These are phyloP conservation scores for Didymella pinodella DNA, from an alignment of 2,329 filamentous ascomycete species.

Conservation along the genomic window DNA sequence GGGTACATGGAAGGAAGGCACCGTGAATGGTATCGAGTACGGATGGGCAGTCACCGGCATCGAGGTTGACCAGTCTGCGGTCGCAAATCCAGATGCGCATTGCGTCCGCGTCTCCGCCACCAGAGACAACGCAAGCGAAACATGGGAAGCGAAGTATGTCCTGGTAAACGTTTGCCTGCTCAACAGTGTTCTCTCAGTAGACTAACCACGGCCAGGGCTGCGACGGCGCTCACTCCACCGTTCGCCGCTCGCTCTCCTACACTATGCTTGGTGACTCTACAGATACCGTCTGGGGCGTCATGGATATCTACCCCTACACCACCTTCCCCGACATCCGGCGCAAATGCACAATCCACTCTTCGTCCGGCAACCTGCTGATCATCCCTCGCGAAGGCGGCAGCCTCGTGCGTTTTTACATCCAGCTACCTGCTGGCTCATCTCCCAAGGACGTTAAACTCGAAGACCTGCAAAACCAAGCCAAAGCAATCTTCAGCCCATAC, in stretches of 20 bases:
- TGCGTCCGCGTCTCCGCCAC: constrained; percentile 45
- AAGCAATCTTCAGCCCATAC: constrained; percentile 64
- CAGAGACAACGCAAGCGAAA: constrained; percentile 40
- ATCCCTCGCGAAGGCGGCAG: constrained; percentile 64
- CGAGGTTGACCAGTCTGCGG: constrained; percentile 57
- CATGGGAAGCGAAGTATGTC: constrained; percentile 51
- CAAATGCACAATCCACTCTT: constrained; percentile 58
- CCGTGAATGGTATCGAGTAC: constrained; percentile 60
- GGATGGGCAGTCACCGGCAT: constrained; percentile 61
- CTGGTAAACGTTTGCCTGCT: constrained; percentile 36
- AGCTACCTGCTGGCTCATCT: constrained; percentile 61
- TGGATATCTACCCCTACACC: constrained; percentile 61
- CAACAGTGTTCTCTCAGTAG: neutral
- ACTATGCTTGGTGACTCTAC: constrained; percentile 67
- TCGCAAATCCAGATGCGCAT: constrained; percentile 41
- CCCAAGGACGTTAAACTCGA: constrained; percentile 62
- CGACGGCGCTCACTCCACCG: constrained; percentile 62
- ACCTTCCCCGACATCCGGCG: constrained; percentile 61
- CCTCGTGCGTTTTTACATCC: constrained; percentile 69
- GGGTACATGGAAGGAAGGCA: constrained; percentile 35
- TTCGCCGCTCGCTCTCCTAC: constrained; percentile 60
- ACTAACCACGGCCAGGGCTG: constrained; percentile 49
- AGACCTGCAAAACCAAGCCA: constrained; percentile 62
- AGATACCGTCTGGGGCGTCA: constrained; percentile 66
- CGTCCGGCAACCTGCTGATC: constrained; percentile 57